A percentile compares a stretch with the other conserved stretches of the same genome.
Evolutionary conservation across 768 basidiomycete genomes (phyloP).

Genomic region (Pleurotus citrinopileatus): DNA sequence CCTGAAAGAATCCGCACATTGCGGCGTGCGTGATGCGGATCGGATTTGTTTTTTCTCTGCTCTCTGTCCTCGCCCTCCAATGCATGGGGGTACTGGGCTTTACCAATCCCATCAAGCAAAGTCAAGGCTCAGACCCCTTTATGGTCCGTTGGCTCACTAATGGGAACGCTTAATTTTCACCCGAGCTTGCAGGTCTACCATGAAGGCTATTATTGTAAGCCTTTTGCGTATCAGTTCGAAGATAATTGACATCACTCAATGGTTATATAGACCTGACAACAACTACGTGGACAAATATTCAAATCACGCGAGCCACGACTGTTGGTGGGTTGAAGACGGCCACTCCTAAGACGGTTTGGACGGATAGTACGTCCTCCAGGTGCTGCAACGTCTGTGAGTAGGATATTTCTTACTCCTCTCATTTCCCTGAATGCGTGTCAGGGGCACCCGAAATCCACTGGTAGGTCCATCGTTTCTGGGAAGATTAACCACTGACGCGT

Average conservation of each 20-base stretch:
- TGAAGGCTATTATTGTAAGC: constrained; percentile 28
- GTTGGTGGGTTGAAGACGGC: constrained; percentile 32
- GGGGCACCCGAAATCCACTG: constrained; percentile 33
- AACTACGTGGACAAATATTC: constrained; percentile 29
- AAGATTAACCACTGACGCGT: constrained; percentile 5
- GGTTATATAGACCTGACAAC: constrained; percentile 22
- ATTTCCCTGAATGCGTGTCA: constrained; percentile 2
- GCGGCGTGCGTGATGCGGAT: not conserved
- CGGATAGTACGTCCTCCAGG: constrained; percentile 24
- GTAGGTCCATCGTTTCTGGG: constrained; percentile 6
- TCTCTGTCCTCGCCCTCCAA: not conserved
- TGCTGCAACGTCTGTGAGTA: constrained; percentile 28
- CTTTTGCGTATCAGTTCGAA: not conserved
- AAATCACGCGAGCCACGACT: constrained; percentile 27
- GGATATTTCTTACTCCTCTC: not conserved
- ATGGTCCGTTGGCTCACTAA: constrained; percentile 17
- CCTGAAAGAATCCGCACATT: too few species aligned
- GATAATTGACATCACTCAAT: too few species aligned
- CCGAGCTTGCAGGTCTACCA: constrained; percentile 19
- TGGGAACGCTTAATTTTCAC: not conserved
- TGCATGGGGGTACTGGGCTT: constrained; percentile 16
- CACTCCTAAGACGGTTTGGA: constrained; percentile 28
- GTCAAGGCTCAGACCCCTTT: constrained; percentile 27
- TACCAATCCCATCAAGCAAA: constrained; percentile 25
- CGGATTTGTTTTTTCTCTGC: not conserved